Evolutionary conservation across 2,329 filamentous ascomycete species (phyloP), one percentile per base, ranked within the genome.

Genomic region (Talaromyces islandicus): DNA sequence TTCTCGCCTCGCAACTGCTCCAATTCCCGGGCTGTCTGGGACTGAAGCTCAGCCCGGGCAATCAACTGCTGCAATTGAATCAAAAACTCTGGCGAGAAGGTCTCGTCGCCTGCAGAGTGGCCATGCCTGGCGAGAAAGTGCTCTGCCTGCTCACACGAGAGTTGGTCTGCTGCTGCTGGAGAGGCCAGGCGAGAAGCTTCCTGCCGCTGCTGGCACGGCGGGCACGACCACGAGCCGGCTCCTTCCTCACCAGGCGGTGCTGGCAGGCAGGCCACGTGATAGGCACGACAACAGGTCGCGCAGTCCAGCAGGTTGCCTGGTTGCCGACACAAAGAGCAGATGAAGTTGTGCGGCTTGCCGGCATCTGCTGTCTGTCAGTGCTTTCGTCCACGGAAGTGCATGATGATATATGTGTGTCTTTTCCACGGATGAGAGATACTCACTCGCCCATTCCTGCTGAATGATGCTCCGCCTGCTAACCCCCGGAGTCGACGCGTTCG

Each of bases 231-330:
- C n/a, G 50, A 50, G 4, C 12, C 24, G 19, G 48, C 7, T 4
- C 17, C 51, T 57, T 56, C 19, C 57, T 52, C 11, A 51, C 46
- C 7, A 38, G 52, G 50, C 53, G 43, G 27, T 19, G 48, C 48
- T 21, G 58, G 41, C 38, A 73, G 56, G 32, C 70, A 73, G 17
- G 57, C 58, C 25, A 57, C 56, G 59, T 72, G 70, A 59, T 72
- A 72, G 10, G 70, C 69, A 59, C 70, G 67, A 62, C 68, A 71
- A 61, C 70, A 72, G 7, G 69, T 70, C 53, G 65, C 63, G 59
- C 71, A 73, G 1, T 58, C 60, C 43, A 70, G 62, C 24, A 72
- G 43, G 46, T 67, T 63, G 24, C 66, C 65, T 7, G 71, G 70
- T 21, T 62, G 62, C 17, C 64, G 64, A 52, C 70, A 72, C 19